Evolutionary conservation across 352 stramenopile genomes (phyloP), one percentile per base, ranked within the genome.

Genomic region (Proteromonas lacertae): DNA sequence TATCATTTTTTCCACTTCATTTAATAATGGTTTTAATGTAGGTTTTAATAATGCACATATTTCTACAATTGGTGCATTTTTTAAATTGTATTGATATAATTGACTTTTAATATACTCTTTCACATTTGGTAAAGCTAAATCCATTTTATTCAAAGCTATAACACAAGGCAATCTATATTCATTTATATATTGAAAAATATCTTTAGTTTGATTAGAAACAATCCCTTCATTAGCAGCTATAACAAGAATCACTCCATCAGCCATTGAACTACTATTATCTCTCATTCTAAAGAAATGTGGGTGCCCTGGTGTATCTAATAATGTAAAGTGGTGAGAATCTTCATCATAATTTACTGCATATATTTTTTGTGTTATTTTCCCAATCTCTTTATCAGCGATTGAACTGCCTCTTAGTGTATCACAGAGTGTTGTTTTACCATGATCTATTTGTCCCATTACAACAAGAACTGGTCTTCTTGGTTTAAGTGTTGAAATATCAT

Each of bases 381-480:
- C 79, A 4, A 75, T 66, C 53, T 99, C 88, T 28, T 59, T 66
- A 9, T 64, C 59, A 13, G 80, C 83, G 16, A 97, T 70, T 14
- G 53, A 41, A 12, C 59, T 66, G 24, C 67, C 69, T 7, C 84
- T 60, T 38, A 99, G 60, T 14, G 65, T 63, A 53, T 99, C 88
- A 31, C 98, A 66, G 7, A 98, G 56, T n/a, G 78, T 92, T 8
- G 88, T 99, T 53, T 99, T 98, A 45, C 88, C 88, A 56, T 99
- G 88, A 60, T 99, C 87, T 17, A 98, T 83, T 51, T 99, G 88
- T 25, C 88, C 88, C 83, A 99, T 96, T 25, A 99, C 84, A 5
- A 78, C 90, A 25, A 99, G 78, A 32, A 97, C 81, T 3, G 88
- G 84, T 16, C 77, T 55, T 19, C 83, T n/a, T n/a, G n/a, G n/a